These are phyloP conservation scores for Ceratobasidium sp. DNA, from an alignment of 1,284 basidiomycete genomes.

Conservation along the genomic window DNA sequence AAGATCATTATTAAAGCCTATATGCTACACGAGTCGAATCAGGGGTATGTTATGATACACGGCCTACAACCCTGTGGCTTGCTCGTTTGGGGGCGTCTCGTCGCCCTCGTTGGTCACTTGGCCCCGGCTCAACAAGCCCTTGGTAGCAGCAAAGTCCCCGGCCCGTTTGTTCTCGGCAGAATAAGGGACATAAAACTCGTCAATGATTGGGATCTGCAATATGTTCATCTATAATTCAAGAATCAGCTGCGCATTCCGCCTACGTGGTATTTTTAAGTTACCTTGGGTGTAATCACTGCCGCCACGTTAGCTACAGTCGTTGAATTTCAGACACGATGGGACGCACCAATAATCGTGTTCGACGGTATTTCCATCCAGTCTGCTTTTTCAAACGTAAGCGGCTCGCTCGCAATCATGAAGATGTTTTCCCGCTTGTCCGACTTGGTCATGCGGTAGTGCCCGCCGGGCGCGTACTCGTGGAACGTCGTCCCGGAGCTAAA, in stretches of 20 bases:
- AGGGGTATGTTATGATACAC: not conserved
- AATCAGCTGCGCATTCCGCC: not conserved
- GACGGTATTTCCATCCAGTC: slow-evolving; percentile 98
- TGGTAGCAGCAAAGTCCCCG: slow-evolving; percentile 43
- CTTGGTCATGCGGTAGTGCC: slow-evolving; percentile 95
- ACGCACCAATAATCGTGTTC: slow-evolving; percentile 77
- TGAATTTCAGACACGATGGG: slow-evolving; percentile 3
- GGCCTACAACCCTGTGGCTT: not conserved
- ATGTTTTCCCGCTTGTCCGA: slow-evolving; percentile 95
- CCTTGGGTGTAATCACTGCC: slow-evolving; percentile 82
- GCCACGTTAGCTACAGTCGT: slow-evolving; percentile 47
- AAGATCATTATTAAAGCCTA: not conserved
- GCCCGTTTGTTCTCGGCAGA: slow-evolving; percentile 37
- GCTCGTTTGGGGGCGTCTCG: slow-evolving; percentile 19
- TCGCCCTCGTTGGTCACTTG: slow-evolving; percentile 26
- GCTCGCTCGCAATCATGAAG: slow-evolving; percentile 92
- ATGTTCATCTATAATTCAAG: slow-evolving; percentile 68
- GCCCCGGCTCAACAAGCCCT: slow-evolving; percentile 41
- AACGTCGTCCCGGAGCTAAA: slow-evolving; percentile 95
- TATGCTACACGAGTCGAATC: not conserved
- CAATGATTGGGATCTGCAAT: slow-evolving; percentile 91
- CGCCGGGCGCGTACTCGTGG: slow-evolving; percentile 84
- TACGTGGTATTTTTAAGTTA: slow-evolving; percentile 46
- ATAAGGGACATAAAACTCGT: slow-evolving; percentile 83
- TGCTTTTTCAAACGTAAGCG: slow-evolving; percentile 92